Base-by-base conservation (phyloP, 257 asterid species). In the Petunia secreta region DNA sequence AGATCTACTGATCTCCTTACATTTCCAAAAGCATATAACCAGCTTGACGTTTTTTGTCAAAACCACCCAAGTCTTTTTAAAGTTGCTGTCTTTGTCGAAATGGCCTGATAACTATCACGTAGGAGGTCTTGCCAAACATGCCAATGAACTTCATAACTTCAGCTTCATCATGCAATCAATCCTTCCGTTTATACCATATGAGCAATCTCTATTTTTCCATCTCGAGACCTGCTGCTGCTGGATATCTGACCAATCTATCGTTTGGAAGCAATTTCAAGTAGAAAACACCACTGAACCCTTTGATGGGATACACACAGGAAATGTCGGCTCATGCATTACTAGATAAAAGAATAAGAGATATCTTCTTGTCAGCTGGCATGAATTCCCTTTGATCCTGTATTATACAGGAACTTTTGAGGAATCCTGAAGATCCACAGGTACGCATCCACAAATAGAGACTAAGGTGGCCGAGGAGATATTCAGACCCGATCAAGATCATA, bases 61-160 rank as follows among this genome's bases (percentile, higher is more conserved):
- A 62, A 38, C 75, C 87, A 3, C 89, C 94, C 78, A 10, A 74
- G 67, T 39, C 79, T 74, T 16, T 91, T 92, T 60, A 90, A 90
- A 62, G 82, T 92, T 37, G 97, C 93, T 6, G 84, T 89, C 41
- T 89, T 90, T 36, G 93, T 89, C 86, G 91, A 92, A 89, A 80
- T 90, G 95, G 95, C 93, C 97, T 0, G 81, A 83, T 7, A 80
- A 79, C 40, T 53, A 84, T 9, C 93, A 74, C 3, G 90, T 93
- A 0, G 92, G 95, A 9, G 97, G 95, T 63, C 92, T 91, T 2
- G 94, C 94, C 43, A 82, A 59, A 77, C 84, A 91, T 16, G 94
- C 96, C 79, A 96, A 92, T 53, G 89, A 91, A 83, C 81, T 92
- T 78, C 97, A 91, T 44, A 75, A 91, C 6, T 92, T 92, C 91